A percentile compares a stretch with the other conserved stretches of the same genome.
Conservation (phyloP, 2,329 filamentous ascomycete genomes). For the Didymosphaeria variabile region DNA sequence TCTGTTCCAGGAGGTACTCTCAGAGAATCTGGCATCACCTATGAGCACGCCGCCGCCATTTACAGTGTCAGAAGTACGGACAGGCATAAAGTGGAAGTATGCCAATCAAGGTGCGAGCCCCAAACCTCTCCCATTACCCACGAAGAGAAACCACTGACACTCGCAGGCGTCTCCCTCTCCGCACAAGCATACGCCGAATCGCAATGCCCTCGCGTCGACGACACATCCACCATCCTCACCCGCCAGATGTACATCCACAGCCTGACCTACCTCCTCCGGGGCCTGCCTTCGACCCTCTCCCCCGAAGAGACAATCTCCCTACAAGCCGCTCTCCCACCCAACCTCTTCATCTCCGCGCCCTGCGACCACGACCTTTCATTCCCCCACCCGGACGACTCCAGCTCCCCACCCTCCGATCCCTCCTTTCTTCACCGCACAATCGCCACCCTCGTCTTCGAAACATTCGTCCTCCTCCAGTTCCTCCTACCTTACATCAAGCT, state of each 20-base stretch:
- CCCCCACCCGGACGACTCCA: conserved; percentile 14
- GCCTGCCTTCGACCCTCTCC: conserved; percentile 66
- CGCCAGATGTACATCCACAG: conserved; percentile 72
- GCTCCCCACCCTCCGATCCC: conserved; percentile 28
- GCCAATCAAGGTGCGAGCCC: conserved; percentile 56
- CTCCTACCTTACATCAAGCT: conserved; percentile 68
- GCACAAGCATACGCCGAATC: conserved; percentile 58
- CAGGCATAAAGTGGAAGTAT: conserved; percentile 62
- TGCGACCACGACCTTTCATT: conserved; percentile 29
- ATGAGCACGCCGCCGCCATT: conserved; percentile 31
- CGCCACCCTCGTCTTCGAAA: conserved; percentile 64
- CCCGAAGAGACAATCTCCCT: conserved; percentile 63
- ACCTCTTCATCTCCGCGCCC: conserved; percentile 23
- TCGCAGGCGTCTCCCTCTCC: conserved; percentile 59
- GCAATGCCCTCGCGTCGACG: conserved; percentile 38
- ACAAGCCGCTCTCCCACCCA: conserved; percentile 59
- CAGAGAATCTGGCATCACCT: conserved; percentile 36
- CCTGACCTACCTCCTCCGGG: conserved; percentile 70
- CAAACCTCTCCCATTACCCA: neutral
- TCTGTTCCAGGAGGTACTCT: conserved; percentile 35
- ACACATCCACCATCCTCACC: conserved; percentile 57
- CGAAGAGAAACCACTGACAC: conserved; percentile 15
- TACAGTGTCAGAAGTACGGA: conserved; percentile 38
- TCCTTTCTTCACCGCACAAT: conserved; percentile 69
- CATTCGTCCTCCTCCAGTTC: conserved; percentile 69